These are phyloP conservation scores for Geotrichum macrosporum DNA, from an alignment of 1,139 yeast species.

Conservation along the genomic window DNA sequence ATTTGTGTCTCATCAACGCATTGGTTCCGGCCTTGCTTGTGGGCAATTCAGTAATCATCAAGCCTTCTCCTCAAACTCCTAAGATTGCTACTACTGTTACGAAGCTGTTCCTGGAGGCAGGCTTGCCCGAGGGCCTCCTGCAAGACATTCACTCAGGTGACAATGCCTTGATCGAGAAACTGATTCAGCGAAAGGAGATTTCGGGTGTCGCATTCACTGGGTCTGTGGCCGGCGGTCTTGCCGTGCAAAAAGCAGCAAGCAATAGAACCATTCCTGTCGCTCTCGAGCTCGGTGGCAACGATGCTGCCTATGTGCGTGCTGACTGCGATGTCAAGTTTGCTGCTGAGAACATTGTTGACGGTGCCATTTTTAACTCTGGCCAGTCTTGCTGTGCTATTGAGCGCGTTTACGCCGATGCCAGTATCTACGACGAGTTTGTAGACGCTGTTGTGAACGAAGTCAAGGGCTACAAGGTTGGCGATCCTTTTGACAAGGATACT, in stretches of 20 bases:
- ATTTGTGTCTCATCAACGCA: slow-evolving; percentile 76
- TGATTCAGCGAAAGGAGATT: slow-evolving; percentile 48
- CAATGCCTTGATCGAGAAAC: slow-evolving; percentile 64
- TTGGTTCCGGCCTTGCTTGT: slow-evolving; percentile 79
- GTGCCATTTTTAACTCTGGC: slow-evolving; percentile 80
- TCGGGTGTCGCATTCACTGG: slow-evolving; percentile 84
- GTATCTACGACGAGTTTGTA: slow-evolving; percentile 64
- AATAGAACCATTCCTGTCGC: slow-evolving; percentile 69
- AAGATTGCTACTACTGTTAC: slow-evolving; percentile 68
- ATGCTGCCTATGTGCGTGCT: slow-evolving; percentile 67
- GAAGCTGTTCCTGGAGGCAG: slow-evolving; percentile 60
- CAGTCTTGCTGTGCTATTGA: slow-evolving; percentile 91
- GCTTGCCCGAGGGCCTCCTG: slow-evolving; percentile 76
- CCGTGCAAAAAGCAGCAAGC: slow-evolving; percentile 70
- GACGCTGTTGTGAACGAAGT: slow-evolving; percentile 60
- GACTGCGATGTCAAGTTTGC: slow-evolving; percentile 53
- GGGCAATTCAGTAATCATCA: slow-evolving; percentile 75
- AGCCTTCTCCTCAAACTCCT: slow-evolving; percentile 81
- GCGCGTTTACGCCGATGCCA: slow-evolving; percentile 68
- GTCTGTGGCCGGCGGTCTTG: slow-evolving; percentile 76
- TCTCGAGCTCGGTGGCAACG: slow-evolving; percentile 91
- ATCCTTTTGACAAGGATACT: slow-evolving; percentile 66
- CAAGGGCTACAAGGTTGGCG: slow-evolving; percentile 50
- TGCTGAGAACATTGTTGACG: slow-evolving; percentile 79
- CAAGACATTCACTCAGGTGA: slow-evolving; percentile 55